A percentile compares a stretch with the other conserved stretches of the same genome.
Evolutionary conservation across 2,329 filamentous ascomycete species (phyloP).

Genomic region (Moelleriella libera): DNA sequence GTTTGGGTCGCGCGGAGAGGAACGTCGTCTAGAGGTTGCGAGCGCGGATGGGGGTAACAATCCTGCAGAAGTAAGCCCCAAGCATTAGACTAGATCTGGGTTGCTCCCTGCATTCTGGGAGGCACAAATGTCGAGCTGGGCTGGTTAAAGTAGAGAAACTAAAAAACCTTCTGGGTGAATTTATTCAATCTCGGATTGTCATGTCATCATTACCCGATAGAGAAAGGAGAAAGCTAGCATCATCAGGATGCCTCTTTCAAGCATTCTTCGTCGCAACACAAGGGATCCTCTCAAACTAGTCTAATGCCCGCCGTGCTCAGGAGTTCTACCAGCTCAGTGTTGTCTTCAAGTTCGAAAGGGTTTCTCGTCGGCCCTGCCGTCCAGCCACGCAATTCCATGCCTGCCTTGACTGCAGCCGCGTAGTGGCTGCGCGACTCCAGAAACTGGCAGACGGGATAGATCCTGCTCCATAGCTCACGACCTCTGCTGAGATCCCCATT

Average conservation of each 20-base stretch:
- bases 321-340: background rate
- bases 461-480: slow-evolving; percentile 27
- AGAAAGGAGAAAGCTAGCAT: too few relatives aligned
- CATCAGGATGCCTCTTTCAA: too few relatives aligned
- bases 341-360: slow-evolving; percentile 10
- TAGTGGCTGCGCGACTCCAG: slow-evolving; percentile 27
- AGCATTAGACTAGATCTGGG: too few relatives aligned
- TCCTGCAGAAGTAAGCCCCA: too few relatives aligned
- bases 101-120: too few relatives aligned
- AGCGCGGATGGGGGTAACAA: background rate
- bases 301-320: background rate
- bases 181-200: too few relatives aligned
- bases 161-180: too few relatives aligned
- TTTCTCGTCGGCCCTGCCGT: slow-evolving; percentile 28
- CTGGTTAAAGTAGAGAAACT: too few relatives aligned
- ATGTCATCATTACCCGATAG: too few relatives aligned
- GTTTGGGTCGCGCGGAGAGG: slow-evolving; percentile 6
- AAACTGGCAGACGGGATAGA: slow-evolving; percentile 30
- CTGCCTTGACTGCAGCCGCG: slow-evolving; percentile 28
- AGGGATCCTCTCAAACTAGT: background rate
- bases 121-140: too few relatives aligned
- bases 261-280: background rate
- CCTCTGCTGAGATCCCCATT: slow-evolving; percentile 22
- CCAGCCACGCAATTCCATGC: slow-evolving; percentile 26
- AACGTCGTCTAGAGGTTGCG: background rate